Base-by-base conservation (phyloP, 495 filamentous ascomycete species). In the Astrothelium subdiscretum region DNA sequence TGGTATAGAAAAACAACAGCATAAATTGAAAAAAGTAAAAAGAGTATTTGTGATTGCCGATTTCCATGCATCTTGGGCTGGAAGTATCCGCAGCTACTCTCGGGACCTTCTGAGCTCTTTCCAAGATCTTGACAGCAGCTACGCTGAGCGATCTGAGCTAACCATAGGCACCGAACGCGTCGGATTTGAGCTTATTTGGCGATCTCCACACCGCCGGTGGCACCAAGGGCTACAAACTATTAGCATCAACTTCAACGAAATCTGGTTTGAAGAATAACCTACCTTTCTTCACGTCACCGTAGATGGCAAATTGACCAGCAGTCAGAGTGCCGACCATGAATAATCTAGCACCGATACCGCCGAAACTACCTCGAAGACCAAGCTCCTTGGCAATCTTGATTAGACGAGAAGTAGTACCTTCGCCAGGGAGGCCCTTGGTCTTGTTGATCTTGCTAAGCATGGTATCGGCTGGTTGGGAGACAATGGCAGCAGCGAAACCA, bases 391-490 rank as follows among this genome's bases (percentile, higher is more conserved):
- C 91, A 74, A 97, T 97, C 87, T 97, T 97, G 81, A 96, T 83
- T 65, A 98, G 80, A 76, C 94, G 89, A 77, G 78, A 82, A 67
- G 85, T 87, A 71, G 91, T 98, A 74, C 92, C 85, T 83, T 98
- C 92, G 78, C 94, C 94, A 62, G 94, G 94, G 54, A 86, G 80
- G 76, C 94, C 94, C 79, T 89, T 90, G 77, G 91, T 95, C 90
- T 98, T 98, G 89, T 98, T 98, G 85, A 98, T 98, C 86, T 97
- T 97, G 81, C 82, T 87, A 70, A 98, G 86, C 94, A 97, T 97
- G 72, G 94, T 98, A 77, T 97, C 94, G 73, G 94, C 94, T 70
- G 94, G 92, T 80, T 98, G 94, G 52, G 94, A 97, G 70, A 98
- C 86, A 74, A 96, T 69, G 72, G 94, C 94, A 67, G 94, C 94